Percentiles rank a stretch among this genome's conserved stretches.
Conservation (phyloP, 805 yeast species). For the Candida silvicultrix region DNA sequence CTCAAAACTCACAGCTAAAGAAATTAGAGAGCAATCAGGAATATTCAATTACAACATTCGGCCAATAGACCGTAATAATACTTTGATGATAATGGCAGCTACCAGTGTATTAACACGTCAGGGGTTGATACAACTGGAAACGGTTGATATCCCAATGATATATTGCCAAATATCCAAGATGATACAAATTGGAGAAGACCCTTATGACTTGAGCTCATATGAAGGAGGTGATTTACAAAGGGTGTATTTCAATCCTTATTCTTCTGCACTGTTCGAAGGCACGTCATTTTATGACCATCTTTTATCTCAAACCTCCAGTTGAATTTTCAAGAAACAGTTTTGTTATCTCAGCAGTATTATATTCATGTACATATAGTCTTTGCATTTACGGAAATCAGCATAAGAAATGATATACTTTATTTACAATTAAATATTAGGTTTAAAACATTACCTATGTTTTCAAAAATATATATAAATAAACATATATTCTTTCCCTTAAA, state of each 20-base stretch:
- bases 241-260: slow-evolving; percentile 31
- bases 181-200: slow-evolving; percentile 8
- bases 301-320: not conserved
- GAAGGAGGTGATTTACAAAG: slow-evolving; percentile 28
- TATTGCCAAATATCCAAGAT: slow-evolving; percentile 27
- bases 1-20: slow-evolving; percentile 37
- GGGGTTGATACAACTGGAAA: slow-evolving; percentile 38
- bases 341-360: too few relatives aligned
- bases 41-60: slow-evolving; percentile 35
- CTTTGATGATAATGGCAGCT: slow-evolving; percentile 37
- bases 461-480: not conserved
- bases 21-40: slow-evolving; percentile 49
- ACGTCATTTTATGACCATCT: slow-evolving; percentile 15
- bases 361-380: slow-evolving; percentile 9
- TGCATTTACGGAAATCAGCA: too few relatives aligned
- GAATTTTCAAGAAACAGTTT: too few relatives aligned
- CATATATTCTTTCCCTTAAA: not conserved
- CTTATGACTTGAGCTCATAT: slow-evolving; percentile 33
- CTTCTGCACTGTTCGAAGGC: slow-evolving; percentile 30
- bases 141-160: slow-evolving; percentile 38
- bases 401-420: too few relatives aligned
- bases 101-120: slow-evolving; percentile 42
- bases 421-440: too few relatives aligned
- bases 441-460: too few relatives aligned
- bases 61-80: slow-evolving; percentile 11